Base-by-base conservation (phyloP, 2,329 filamentous ascomycete species). In the Colletotrichum aenigma region DNA sequence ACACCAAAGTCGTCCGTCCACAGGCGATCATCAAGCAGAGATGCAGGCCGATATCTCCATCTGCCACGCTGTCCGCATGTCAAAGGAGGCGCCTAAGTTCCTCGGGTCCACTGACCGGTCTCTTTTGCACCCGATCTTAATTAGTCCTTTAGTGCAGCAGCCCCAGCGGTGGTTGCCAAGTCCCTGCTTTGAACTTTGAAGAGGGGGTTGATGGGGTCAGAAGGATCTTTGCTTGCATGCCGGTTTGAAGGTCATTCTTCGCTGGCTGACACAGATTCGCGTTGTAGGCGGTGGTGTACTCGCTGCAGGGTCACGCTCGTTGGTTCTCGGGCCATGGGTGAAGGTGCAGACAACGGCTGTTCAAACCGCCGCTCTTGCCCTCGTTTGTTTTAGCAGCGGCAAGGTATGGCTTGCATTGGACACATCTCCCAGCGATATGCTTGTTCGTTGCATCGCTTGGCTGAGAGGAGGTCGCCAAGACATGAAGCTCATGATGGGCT, bases 401-500 rank as follows among this genome's bases (percentile, higher is more conserved):
- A 75, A 70, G 13, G 28, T 21, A 36, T 65, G 38, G 36, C 56
- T 75, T 68, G 73, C 43, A 65, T 68, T 73, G 69, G 64, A 26
- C 30, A 70, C 65, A 43, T 34, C 21, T 74, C 58, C 74, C 64
- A 74, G 71, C 43, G 70, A 66, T 28, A 74, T 75, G 71, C 74
- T 66, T 75, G 71, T 55, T 70, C 48, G 48, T 61, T 34, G 73
- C 73, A 65, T 61, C 68, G 48, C 61, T 65, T 48, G 24, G 36
- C 55, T 18, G 48, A 32, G 30, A 48, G n/a, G 10, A 48, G 18
- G n/a, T 6, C 43, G 61, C 55, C 62, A 56, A 72, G 62, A 34
- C 55, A 34, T n/a, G 36, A 43, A 71, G 43, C 34, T 52, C 48
- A 71, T 61, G 55, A 58, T 34, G 48, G 28, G 30, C 16, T 24